These are phyloP conservation scores for Gracilaria domingensis DNA, from an alignment of 23 red algal species.

Conservation along the genomic window DNA sequence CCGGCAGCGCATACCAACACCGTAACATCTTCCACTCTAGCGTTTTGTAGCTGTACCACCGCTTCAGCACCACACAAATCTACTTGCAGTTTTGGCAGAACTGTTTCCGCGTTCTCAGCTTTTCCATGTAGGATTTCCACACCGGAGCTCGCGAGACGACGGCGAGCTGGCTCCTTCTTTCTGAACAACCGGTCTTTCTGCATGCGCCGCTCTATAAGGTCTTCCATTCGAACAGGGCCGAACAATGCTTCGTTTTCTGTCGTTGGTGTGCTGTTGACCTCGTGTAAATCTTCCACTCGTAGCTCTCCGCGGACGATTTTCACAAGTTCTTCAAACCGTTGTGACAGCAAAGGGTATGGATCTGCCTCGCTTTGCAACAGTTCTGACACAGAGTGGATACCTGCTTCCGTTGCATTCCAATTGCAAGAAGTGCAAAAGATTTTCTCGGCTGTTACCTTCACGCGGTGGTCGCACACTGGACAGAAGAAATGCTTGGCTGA, in stretches of 20 bases:
- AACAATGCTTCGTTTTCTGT: background rate
- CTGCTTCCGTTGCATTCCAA: slow-evolving; percentile 16
- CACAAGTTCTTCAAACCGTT: background rate
- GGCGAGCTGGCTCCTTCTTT: background rate
- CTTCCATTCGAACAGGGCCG: background rate
- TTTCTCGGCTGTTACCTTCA: background rate
- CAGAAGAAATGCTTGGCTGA: slow-evolving; percentile 54
- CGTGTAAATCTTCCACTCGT: background rate
- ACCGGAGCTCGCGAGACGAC: background rate
- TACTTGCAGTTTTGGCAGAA: slow-evolving; percentile 7
- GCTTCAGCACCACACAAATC: slow-evolving; percentile 9
- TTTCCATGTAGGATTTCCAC: background rate
- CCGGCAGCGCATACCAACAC: slow-evolving; percentile 31
- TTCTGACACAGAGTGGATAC: background rate
- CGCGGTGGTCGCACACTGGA: slow-evolving; percentile 15
- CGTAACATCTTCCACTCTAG: background rate
- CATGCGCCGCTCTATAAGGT: background rate
- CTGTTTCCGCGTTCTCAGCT: background rate
- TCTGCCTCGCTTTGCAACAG: slow-evolving; percentile 47
- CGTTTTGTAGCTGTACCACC: background rate
- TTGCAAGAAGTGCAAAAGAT: slow-evolving; percentile 22
- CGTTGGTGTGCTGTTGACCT: background rate
- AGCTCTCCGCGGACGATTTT: background rate
- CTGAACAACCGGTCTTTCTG: background rate
- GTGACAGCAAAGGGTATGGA: slow-evolving; percentile 20